Evolutionary conservation across 176 grass and related monocot species (phyloP).

Genomic region (Chloris gayana): DNA sequence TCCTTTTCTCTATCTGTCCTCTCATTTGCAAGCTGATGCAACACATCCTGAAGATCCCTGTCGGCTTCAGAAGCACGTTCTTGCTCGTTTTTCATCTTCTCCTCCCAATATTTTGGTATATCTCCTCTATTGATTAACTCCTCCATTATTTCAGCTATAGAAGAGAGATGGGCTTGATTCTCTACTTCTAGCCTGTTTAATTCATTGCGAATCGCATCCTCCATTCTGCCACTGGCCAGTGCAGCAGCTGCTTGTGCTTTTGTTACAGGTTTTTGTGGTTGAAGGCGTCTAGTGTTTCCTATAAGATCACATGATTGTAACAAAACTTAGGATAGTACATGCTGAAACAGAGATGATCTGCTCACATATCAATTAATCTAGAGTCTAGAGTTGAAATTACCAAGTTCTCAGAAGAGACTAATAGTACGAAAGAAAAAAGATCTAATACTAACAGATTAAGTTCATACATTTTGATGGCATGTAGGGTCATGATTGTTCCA

Average conservation of each 20-base stretch:
- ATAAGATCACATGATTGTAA: constrained; percentile 35
- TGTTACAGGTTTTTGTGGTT: constrained; percentile 83
- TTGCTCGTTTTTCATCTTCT: constrained; percentile 57
- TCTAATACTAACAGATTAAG: background rate
- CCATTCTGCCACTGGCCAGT: constrained; percentile 80
- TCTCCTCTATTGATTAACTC: constrained; percentile 76
- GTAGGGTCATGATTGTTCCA: constrained; percentile 4
- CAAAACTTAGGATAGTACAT: constrained; percentile 30
- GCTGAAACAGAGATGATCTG: background rate
- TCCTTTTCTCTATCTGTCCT: constrained; percentile 47
- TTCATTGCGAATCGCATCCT: constrained; percentile 65
- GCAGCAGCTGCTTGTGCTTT: constrained; percentile 91
- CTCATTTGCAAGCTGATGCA: constrained; percentile 68
- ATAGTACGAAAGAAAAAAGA: background rate
- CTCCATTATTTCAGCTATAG: constrained; percentile 75
- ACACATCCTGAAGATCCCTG: constrained; percentile 53
- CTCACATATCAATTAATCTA: background rate
- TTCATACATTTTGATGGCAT: constrained; percentile 6
- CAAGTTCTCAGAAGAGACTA: constrained; percentile 15
- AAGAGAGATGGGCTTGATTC: constrained; percentile 57
- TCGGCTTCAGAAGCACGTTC: constrained; percentile 40
- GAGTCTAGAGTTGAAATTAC: constrained; percentile 2
- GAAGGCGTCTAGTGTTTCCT: constrained; percentile 95
- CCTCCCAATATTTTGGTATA: constrained; percentile 78
- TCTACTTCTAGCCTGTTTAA: constrained; percentile 69